Conservation (phyloP, 2,329 filamentous ascomycete species). For the Scedosporium minutisporum region DNA sequence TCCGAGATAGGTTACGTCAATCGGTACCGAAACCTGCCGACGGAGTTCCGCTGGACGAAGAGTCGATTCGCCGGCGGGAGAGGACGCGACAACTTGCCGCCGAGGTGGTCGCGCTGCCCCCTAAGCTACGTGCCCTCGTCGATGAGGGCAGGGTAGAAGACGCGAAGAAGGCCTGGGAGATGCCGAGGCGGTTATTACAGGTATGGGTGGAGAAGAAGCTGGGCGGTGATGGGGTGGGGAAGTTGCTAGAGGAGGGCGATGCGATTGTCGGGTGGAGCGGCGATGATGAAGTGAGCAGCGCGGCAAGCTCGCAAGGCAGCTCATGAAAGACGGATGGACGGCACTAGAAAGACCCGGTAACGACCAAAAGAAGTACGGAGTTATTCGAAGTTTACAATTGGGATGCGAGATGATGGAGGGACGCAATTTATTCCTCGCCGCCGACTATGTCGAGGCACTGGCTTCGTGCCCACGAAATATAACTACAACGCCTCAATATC, state of each 20-base stretch:
- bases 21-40: constrained; percentile 36
- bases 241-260: constrained; percentile 45
- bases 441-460: too few species aligned
- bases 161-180: constrained; percentile 47
- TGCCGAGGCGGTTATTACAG: constrained; percentile 40
- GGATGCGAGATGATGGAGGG: too few species aligned
- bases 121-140: constrained; percentile 47
- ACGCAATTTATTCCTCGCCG: too few species aligned
- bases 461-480: neutral
- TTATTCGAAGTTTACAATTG: too few species aligned
- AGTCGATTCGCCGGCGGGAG: constrained; percentile 16
- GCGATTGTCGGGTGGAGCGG: constrained; percentile 25
- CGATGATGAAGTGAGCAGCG: neutral
- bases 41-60: constrained; percentile 21
- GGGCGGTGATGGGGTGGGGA: constrained; percentile 45
- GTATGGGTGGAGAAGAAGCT: constrained; percentile 45
- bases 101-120: constrained; percentile 53
- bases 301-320: neutral
- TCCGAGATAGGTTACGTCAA: constrained; percentile 40
- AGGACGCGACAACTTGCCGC: constrained; percentile 46
- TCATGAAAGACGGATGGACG: neutral
- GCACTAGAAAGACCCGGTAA: too few species aligned
- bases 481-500: constrained; percentile 31
- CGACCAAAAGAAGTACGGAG: too few species aligned
- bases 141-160: constrained; percentile 50